Percentiles rank a stretch among this genome's conserved stretches.
Evolutionary conservation across 2,329 filamentous ascomycete species (phyloP).

Genomic region (Exophiala lecanii-corni): DNA sequence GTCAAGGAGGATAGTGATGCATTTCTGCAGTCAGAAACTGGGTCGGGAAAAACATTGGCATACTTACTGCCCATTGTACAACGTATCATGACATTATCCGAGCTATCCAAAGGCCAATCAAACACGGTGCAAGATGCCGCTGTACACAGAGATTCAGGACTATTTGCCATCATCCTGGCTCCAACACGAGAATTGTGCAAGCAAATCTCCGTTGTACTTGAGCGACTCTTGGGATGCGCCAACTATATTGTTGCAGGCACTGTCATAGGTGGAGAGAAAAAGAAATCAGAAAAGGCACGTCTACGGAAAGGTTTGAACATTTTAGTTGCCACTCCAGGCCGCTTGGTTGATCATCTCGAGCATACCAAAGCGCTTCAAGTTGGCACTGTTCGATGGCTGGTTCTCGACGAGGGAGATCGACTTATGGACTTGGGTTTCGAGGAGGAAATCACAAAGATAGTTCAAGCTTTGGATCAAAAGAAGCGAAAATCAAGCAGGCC

Average conservation of each 20-base stretch:
- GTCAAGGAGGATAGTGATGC: slow-evolving; percentile 79
- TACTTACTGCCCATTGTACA: slow-evolving; percentile 92
- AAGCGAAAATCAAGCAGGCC: slow-evolving; percentile 56
- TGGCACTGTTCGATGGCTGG: slow-evolving; percentile 84
- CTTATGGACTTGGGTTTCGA: slow-evolving; percentile 98
- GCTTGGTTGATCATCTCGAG: slow-evolving; percentile 84
- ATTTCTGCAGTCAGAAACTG: slow-evolving; percentile 94
- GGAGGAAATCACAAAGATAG: slow-evolving; percentile 83
- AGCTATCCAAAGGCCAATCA: slow-evolving; percentile 34
- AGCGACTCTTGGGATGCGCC: slow-evolving; percentile 78
- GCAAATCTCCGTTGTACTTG: slow-evolving; percentile 83
- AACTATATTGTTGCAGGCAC: slow-evolving; percentile 93
- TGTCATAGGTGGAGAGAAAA: slow-evolving; percentile 68
- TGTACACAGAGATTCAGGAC: slow-evolving; percentile 76
- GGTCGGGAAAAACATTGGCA: slow-evolving; percentile 95
- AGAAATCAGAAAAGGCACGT: slow-evolving; percentile 84
- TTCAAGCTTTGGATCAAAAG: slow-evolving; percentile 69
- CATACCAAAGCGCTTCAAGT: slow-evolving; percentile 87
- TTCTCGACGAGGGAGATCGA: slow-evolving; percentile 94
- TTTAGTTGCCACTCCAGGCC: slow-evolving; percentile 86
- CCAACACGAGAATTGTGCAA: slow-evolving; percentile 92
- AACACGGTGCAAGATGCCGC: slow-evolving; percentile 39
- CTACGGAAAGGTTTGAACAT: slow-evolving; percentile 94
- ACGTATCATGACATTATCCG: slow-evolving; percentile 67
- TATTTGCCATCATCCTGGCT: slow-evolving; percentile 91